Conservation (phyloP, 2,329 filamentous ascomycete species). For the Myriosclerotinia scirpicola region DNA sequence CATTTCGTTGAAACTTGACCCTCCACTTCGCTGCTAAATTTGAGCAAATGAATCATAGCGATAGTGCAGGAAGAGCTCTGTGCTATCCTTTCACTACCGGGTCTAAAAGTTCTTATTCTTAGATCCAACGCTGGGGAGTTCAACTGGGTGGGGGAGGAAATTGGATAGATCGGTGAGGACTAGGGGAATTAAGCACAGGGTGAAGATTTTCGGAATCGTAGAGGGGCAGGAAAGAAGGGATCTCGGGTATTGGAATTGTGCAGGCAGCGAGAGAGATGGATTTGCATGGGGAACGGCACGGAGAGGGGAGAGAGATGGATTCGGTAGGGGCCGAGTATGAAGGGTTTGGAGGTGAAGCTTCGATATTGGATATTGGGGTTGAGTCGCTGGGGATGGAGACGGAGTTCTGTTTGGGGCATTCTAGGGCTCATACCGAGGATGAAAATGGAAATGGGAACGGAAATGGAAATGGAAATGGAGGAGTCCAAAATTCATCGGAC, state of each 20-base stretch:
- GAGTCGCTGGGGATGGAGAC: neutral
- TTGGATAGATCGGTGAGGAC: too few species aligned
- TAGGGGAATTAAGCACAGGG: neutral
- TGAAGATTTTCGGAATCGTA: too few species aligned
- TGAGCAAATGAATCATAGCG: too few species aligned
- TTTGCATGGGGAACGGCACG: neutral
- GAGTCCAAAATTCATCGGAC: neutral
- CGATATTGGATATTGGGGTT: neutral
- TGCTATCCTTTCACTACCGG: too few species aligned
- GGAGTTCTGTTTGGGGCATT: neutral
- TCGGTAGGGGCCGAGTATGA: constrained; percentile 15
- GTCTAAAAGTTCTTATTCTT: too few species aligned
- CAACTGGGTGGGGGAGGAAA: too few species aligned
- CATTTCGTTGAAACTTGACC: too few species aligned
- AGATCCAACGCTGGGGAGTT: too few species aligned
- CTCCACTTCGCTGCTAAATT: too few species aligned
- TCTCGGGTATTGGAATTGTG: neutral
- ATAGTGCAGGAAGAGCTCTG: too few species aligned
- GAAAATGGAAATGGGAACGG: neutral
- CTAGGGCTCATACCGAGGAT: neutral
- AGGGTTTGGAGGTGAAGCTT: neutral
- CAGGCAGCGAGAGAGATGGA: neutral
- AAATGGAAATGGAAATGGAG: neutral
- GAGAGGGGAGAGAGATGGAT: neutral
- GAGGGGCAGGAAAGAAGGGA: too few species aligned